Evolutionary conservation across 2,329 filamentous ascomycete genomes (phyloP), one percentile per base, ranked within the genome.

Genomic region (Aureobasidium pullulans): DNA sequence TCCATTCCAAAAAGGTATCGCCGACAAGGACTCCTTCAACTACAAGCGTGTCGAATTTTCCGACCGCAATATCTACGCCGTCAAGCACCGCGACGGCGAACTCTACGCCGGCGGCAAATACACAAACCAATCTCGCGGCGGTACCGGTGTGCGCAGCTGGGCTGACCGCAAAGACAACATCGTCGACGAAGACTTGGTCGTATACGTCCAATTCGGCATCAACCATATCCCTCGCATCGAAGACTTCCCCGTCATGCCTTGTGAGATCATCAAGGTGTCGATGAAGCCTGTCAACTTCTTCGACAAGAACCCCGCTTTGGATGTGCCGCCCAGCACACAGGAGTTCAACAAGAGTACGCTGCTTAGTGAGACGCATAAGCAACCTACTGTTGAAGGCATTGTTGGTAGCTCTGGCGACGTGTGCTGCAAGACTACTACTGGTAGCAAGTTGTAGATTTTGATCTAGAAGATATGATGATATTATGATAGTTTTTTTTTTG

Each of bases 241-340:
- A 11, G 46, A 57, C 28, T 62, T 60, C 43, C 42, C 59, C 29
- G 76, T 84, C 48, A 84, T 84, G 81, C 81, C 81, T 0, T 78
- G 76, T 46, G 81, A 84, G 72, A 78, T 80, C 13, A 72, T 83
- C 59, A 81, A 79, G 66, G 75, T 84, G n/a, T 74, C 79, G 57
- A 70, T 84, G 62, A 80, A 83, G 63, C 81, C 82, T 0, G 77
- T 81, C 10, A 82, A 84, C 65, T 84, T 84, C 72, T 83, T 83
- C 62, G 72, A 76, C 36, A 79, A 76, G 70, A 84, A 84, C 57
- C 82, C 82, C 2, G 81, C 80, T 16, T 68, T 84, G 5, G 82
- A 84, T 74, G 82, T 84, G 6, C 81, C 82, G 36, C 78, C 77
- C 13, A 75, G 76, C 60, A 75, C 75, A 61, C 78, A 81, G 67